These are phyloP conservation scores for Coemansia sp. DNA, from an alignment of 192 early-diverging fungal genomes.

Conservation along the genomic window DNA sequence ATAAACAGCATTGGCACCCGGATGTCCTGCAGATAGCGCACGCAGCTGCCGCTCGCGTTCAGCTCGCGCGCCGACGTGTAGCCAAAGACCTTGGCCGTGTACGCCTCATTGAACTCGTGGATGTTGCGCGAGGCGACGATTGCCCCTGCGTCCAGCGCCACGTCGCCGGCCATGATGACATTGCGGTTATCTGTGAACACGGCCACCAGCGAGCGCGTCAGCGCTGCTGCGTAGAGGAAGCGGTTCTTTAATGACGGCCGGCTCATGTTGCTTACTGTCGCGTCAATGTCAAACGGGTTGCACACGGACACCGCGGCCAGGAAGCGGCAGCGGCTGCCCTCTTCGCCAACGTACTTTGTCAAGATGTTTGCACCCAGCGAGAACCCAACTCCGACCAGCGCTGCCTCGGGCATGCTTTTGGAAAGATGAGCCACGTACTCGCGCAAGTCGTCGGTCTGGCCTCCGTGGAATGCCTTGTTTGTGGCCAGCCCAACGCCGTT, in stretches of 20 bases:
- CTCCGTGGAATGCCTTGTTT: conserved; percentile 73
- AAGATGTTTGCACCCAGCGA: conserved; percentile 91
- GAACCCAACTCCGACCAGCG: conserved; percentile 80
- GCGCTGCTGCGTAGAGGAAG: conserved; percentile 54
- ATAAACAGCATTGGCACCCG: conserved; percentile 78
- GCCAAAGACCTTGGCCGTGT: conserved; percentile 67
- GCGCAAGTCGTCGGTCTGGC: conserved; percentile 71
- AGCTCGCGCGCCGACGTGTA: conserved; percentile 78
- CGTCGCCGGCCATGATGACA: conserved; percentile 48
- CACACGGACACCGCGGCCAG: conserved; percentile 72
- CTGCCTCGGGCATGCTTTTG: conserved; percentile 55
- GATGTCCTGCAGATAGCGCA: conserved; percentile 53
- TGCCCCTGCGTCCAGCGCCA: conserved; percentile 24
- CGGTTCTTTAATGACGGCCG: conserved; percentile 50
- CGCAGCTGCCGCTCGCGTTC: conserved; percentile 58
- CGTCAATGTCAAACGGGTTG: conserved; percentile 82
- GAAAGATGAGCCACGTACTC: conserved; percentile 30
- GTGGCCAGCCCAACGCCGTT: conserved; percentile 68
- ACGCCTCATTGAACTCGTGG: conserved; percentile 75
- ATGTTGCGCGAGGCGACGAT: conserved; percentile 57
- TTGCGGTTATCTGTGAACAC: conserved; percentile 46
- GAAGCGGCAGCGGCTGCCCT: conserved; percentile 66
- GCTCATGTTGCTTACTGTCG: conserved; percentile 41
- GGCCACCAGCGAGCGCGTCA: conserved; percentile 52
- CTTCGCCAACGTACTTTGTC: conserved; percentile 85